Conservation (phyloP, 371 early-diverging fungal genomes). For the Circinella minor region DNA sequence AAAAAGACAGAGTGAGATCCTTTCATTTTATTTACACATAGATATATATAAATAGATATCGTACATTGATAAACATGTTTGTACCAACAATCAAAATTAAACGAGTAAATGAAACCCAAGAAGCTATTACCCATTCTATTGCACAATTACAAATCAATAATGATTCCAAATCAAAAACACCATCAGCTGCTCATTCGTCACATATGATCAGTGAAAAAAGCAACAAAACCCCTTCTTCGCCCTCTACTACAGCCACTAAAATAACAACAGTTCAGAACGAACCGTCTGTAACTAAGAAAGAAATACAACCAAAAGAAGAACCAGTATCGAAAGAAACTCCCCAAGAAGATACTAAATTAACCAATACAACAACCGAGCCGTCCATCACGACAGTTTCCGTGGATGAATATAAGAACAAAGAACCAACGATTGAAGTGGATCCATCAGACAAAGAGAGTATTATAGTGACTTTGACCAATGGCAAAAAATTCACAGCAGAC, state of each 20-base stretch:
- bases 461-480: slow-evolving; percentile 45
- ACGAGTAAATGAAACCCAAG: slow-evolving; percentile 30
- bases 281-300: neutral
- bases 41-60: too few relatives aligned
- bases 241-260: too few relatives aligned
- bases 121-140: neutral
- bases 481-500: slow-evolving; percentile 45
- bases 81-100: slow-evolving; percentile 51
- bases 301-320: neutral
- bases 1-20: too few relatives aligned
- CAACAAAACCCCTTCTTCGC: neutral
- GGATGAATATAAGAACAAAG: slow-evolving; percentile 20
- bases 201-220: neutral
- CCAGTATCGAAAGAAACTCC: too few relatives aligned
- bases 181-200: neutral
- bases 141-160: slow-evolving; percentile 4
- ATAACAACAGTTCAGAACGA: slow-evolving; percentile 4
- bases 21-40: too few relatives aligned
- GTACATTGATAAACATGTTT: slow-evolving; percentile 29
- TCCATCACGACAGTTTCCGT: neutral
- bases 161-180: neutral
- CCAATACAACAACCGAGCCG: neutral
- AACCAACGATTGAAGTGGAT: slow-evolving; percentile 38
- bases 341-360: neutral
- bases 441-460: slow-evolving; percentile 46